phyloP scores from a whole-genome alignment of 805 yeast species.

The Candida morakotiae region DNA sequence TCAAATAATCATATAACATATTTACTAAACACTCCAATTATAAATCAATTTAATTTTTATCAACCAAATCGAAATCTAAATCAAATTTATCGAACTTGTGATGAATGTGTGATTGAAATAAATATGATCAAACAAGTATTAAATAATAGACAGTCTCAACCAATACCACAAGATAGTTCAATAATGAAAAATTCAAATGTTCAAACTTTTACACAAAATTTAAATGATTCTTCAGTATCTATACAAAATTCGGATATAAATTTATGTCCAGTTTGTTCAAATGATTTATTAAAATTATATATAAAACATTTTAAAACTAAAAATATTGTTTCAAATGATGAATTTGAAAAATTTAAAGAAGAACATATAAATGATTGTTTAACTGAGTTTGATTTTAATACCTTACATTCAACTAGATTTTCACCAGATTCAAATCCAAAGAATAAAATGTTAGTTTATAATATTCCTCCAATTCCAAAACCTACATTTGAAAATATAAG shows the following conservation, averaged over 20 bases:
- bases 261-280: slow-evolving; percentile 40
- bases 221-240: slow-evolving; percentile 3
- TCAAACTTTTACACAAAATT: not conserved
- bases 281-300: slow-evolving; percentile 22
- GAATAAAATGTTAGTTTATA: slow-evolving; percentile 85
- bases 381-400: slow-evolving; percentile 62
- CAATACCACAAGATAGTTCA: slow-evolving; percentile 7
- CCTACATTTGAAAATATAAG: slow-evolving; percentile 33
- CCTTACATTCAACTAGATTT: slow-evolving; percentile 45
- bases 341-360: slow-evolving; percentile 45
- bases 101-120: slow-evolving; percentile 63
- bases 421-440: slow-evolving; percentile 32
- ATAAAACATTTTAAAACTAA: slow-evolving; percentile 12
- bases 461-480: slow-evolving; percentile 44
- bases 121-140: slow-evolving; percentile 44
- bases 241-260: slow-evolving; percentile 22
- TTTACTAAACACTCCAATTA: slow-evolving; percentile 53
- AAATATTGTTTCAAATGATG: slow-evolving; percentile 13
- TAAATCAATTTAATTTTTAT: slow-evolving; percentile 42
- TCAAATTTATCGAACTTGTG: slow-evolving; percentile 68
- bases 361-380: slow-evolving; percentile 72
- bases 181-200: slow-evolving; percentile 15
- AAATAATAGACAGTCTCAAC: not conserved
- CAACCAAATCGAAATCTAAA: slow-evolving; percentile 35
- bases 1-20: slow-evolving; percentile 51